A percentile compares a stretch with the other conserved stretches of the same genome.
Conservation (phyloP, 1,284 basidiomycete genomes). For the Ceratobasidium sp. region DNA sequence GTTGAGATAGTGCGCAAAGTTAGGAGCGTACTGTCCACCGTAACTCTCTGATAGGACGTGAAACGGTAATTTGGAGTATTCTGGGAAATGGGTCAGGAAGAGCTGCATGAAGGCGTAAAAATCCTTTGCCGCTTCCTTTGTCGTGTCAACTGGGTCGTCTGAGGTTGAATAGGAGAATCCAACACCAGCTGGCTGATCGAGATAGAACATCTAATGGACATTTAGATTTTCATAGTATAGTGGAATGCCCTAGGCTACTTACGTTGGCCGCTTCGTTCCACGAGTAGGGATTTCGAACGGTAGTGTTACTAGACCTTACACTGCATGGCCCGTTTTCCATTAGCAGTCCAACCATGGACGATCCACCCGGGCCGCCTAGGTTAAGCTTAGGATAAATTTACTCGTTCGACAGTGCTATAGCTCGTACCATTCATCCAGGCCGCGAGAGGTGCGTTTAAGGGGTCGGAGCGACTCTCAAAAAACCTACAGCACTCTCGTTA, state of each 20-base stretch:
- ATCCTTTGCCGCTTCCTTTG: conserved; percentile 51
- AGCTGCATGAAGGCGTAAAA: conserved; percentile 72
- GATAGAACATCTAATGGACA: conserved; percentile 69
- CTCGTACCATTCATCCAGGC: conserved; percentile 38
- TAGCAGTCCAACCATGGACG: conserved; percentile 24
- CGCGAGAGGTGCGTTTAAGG: conserved; percentile 34
- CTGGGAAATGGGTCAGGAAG: conserved; percentile 67
- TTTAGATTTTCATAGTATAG: no score
- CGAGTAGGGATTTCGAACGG: conserved; percentile 64
- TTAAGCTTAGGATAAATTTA: neutral
- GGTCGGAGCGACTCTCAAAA: conserved; percentile 40
- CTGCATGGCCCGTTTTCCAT: conserved; percentile 70
- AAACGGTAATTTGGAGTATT: conserved; percentile 55
- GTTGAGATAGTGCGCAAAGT: conserved; percentile 69
- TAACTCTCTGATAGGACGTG: conserved; percentile 75
- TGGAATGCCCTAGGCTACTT: neutral
- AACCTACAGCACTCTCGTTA: conserved; percentile 8
- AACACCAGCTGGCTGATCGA: conserved; percentile 80
- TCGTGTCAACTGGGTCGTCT: conserved; percentile 54
- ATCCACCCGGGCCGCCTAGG: conserved; percentile 38
- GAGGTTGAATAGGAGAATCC: conserved; percentile 75
- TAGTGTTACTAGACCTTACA: conserved; percentile 67
- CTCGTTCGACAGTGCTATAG: no score
- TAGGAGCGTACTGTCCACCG: conserved; percentile 72
- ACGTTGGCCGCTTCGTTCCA: conserved; percentile 42